These are phyloP conservation scores for Didymella pomorum DNA, from an alignment of 2,329 filamentous ascomycete species.

Conservation along the genomic window DNA sequence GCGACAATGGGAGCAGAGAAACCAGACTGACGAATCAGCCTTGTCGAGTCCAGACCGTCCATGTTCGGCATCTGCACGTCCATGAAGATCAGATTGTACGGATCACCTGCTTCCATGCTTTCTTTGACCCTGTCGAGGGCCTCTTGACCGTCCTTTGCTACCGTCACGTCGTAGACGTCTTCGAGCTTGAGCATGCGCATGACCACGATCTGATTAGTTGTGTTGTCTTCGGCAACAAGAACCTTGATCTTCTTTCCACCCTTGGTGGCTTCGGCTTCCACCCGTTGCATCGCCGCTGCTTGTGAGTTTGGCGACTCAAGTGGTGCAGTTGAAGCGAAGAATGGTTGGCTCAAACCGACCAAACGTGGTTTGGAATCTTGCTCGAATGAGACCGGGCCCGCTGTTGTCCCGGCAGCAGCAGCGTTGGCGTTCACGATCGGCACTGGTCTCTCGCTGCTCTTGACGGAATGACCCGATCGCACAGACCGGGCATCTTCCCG, in stretches of 20 bases:
- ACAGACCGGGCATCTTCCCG: slow-evolving; percentile 45
- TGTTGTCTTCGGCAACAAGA: slow-evolving; percentile 83
- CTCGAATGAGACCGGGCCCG: slow-evolving; percentile 56
- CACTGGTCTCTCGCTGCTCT: slow-evolving; percentile 33
- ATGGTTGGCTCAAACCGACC: slow-evolving; percentile 83
- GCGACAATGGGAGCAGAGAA: slow-evolving; percentile 90
- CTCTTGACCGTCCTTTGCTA: slow-evolving; percentile 78
- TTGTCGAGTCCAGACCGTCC: slow-evolving; percentile 85
- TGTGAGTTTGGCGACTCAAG: slow-evolving; percentile 66
- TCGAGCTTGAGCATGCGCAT: slow-evolving; percentile 76
- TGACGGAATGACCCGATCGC: slow-evolving; percentile 44
- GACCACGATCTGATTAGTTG: slow-evolving; percentile 58
- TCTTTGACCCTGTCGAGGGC: slow-evolving; percentile 86
- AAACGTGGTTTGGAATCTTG: slow-evolving; percentile 77
- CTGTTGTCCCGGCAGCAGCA: slow-evolving; percentile 23
- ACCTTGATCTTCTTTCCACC: slow-evolving; percentile 73
- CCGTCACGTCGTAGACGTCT: slow-evolving; percentile 84
- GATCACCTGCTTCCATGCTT: slow-evolving; percentile 75
- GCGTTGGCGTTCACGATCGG: slow-evolving; percentile 23
- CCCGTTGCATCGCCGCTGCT: slow-evolving; percentile 70
- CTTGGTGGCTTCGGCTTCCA: slow-evolving; percentile 66
- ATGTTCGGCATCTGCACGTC: slow-evolving; percentile 95
- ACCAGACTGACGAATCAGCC: slow-evolving; percentile 83
- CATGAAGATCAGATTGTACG: slow-evolving; percentile 93
- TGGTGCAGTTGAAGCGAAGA: slow-evolving; percentile 67